Conservation (phyloP, 805 yeast species). For the Blastobotrys mokoenaii region DNA sequence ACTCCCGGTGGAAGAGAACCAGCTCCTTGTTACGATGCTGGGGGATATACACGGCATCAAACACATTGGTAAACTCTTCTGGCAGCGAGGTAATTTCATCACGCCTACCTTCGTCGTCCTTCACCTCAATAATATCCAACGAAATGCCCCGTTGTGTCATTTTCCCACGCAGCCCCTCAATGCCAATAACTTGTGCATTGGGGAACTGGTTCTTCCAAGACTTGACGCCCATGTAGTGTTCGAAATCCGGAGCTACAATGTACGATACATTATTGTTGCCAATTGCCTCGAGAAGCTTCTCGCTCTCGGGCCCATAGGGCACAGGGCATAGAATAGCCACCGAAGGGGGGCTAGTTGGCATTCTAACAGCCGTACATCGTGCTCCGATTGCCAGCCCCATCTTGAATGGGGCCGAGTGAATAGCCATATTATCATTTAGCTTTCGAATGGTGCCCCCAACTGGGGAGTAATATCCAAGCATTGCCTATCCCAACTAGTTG, state of each 20-base stretch:
- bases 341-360: conserved; percentile 8
- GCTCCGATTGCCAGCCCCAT: conserved; percentile 15
- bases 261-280: conserved; percentile 18
- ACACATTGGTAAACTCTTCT: conserved; percentile 32
- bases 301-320: conserved; percentile 18
- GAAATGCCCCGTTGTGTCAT: conserved; percentile 25
- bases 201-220: conserved; percentile 48
- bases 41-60: conserved; percentile 51
- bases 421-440: conserved; percentile 11
- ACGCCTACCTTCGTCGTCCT: too few relatives aligned
- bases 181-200: conserved; percentile 44
- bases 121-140: conserved; percentile 29
- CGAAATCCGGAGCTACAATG: conserved; percentile 53
- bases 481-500: too few relatives aligned
- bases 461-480: conserved; percentile 14
- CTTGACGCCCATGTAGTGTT: conserved; percentile 56
- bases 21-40: conserved; percentile 50
- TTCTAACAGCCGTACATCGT: conserved; percentile 15
- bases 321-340: conserved; percentile 15
- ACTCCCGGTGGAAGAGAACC: conserved; percentile 38
- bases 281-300: conserved; percentile 9
- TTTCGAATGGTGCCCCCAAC: conserved; percentile 16
- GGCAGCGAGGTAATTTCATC: conserved; percentile 22
- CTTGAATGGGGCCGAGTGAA: conserved; percentile 19
- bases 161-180: conserved; percentile 30